Evolutionary conservation across 148 eudicot species (phyloP).

Genomic region (Vaccinium vitisidaea): DNA sequence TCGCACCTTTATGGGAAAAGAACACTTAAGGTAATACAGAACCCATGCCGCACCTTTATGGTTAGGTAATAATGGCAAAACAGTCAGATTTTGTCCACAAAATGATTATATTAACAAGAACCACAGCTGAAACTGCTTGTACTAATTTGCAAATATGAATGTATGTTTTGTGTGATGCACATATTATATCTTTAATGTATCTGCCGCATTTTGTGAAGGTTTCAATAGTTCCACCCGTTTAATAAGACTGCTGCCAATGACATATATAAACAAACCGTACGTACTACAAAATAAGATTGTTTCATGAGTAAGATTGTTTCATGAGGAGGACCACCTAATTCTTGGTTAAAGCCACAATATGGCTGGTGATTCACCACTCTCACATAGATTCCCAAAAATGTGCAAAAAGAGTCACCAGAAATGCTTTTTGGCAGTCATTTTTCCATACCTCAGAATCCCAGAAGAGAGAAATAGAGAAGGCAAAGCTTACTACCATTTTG

Average conservation of each 20-base stretch:
- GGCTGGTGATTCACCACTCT: neutral
- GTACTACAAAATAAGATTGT: neutral
- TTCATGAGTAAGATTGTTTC: neutral
- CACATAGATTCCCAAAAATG: neutral
- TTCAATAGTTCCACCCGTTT: neutral
- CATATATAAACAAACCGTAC: neutral
- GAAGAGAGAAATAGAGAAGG: neutral
- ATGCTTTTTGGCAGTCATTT: neutral
- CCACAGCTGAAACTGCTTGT: neutral
- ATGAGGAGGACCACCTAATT: neutral
- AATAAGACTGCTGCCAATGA: neutral
- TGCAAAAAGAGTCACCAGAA: neutral
- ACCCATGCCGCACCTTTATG: neutral
- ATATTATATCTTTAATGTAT: neutral
- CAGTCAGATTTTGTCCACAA: neutral
- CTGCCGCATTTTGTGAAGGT: neutral
- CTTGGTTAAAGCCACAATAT: neutral
- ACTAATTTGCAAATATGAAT: neutral
- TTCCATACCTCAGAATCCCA: neutral
- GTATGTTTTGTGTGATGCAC: neutral
- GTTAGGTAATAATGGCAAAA: neutral
- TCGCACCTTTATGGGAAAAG: neutral
- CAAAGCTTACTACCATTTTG: neutral
- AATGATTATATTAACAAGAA: neutral
- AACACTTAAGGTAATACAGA: neutral